These are phyloP conservation scores for Coprinopsis sp. DNA, from an alignment of 768 basidiomycete species.

Conservation along the genomic window DNA sequence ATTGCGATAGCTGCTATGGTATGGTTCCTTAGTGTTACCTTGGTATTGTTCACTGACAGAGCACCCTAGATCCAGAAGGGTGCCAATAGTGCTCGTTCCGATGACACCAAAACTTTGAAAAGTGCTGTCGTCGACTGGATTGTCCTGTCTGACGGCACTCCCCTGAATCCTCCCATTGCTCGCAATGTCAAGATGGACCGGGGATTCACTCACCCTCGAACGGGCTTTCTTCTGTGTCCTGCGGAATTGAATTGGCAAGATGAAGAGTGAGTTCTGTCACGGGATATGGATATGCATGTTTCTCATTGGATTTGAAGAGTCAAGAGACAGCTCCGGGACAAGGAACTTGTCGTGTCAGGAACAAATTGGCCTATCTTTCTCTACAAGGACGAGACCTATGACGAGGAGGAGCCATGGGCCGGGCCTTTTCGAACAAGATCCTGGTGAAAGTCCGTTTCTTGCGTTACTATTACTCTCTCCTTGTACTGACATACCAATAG, in stretches of 20 bases:
- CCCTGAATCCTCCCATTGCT: neutral
- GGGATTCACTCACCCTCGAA: neutral
- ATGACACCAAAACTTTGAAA: too few species aligned
- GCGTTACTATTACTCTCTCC: neutral
- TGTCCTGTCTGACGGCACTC: neutral
- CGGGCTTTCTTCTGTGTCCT: conserved; percentile 1
- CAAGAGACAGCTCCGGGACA: neutral
- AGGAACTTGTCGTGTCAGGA: too few species aligned
- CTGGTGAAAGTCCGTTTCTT: neutral
- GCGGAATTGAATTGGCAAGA: too few species aligned
- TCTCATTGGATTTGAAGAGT: neutral
- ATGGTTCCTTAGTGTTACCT: neutral
- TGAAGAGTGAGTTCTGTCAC: neutral
- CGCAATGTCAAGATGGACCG: conserved; percentile 1
- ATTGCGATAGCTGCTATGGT: neutral
- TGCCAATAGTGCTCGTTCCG: too few species aligned
- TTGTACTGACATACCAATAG: too few species aligned
- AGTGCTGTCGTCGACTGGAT: neutral
- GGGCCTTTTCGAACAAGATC: neutral
- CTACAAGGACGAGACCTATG: too few species aligned
- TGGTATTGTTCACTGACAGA: neutral
- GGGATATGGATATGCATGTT: too few species aligned
- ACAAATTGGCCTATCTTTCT: too few species aligned
- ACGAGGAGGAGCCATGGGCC: neutral
- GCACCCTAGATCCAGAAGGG: neutral